phyloP scores from a whole-genome alignment of 768 basidiomycete species.

The Dendrothele bispora region DNA sequence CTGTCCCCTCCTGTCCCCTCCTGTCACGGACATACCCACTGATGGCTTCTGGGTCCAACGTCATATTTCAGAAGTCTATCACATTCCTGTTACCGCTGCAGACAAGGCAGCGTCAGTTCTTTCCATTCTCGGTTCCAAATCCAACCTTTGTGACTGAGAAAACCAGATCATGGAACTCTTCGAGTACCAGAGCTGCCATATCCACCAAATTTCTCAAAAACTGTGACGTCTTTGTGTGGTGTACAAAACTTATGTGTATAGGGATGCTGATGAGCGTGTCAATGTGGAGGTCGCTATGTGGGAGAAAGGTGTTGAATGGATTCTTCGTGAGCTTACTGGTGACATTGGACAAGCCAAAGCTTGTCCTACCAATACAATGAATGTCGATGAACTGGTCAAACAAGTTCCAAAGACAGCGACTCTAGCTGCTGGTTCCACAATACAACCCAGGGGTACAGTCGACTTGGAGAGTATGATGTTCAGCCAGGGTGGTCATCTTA shows the following conservation, averaged over 20 bases:
- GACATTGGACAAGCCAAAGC: slow-evolving; percentile 69
- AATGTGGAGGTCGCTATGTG: slow-evolving; percentile 98
- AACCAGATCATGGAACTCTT: slow-evolving; percentile 96
- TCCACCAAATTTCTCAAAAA: slow-evolving; percentile 89
- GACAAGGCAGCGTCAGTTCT: slow-evolving; percentile 88
- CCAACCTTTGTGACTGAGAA: slow-evolving; percentile 87
- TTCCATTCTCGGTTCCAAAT: slow-evolving; percentile 82
- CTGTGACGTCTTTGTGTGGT: slow-evolving; percentile 96
- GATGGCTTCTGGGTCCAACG: slow-evolving; percentile 99
- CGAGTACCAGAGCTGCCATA: slow-evolving; percentile 88
- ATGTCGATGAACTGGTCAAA: slow-evolving; percentile 60
- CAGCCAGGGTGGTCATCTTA: slow-evolving; percentile 91
- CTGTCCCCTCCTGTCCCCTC: too few relatives aligned
- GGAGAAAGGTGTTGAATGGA: slow-evolving; percentile 96
- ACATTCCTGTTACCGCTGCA: slow-evolving; percentile 91
- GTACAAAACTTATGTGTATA: slow-evolving; percentile 92
- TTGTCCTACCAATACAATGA: slow-evolving; percentile 63
- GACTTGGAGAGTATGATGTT: slow-evolving; percentile 95
- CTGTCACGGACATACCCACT: too few relatives aligned
- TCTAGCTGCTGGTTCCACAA: slow-evolving; percentile 80
- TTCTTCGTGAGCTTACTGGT: slow-evolving; percentile 82
- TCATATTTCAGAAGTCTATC: slow-evolving; percentile 84
- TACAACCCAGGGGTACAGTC: slow-evolving; percentile 81
- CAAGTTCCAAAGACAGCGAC: slow-evolving; percentile 76
- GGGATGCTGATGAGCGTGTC: slow-evolving; percentile 83